Evolutionary conservation across 139 green algal genomes (phyloP), one percentile per base, ranked within the genome.

Genomic region (Volvox africanus): DNA sequence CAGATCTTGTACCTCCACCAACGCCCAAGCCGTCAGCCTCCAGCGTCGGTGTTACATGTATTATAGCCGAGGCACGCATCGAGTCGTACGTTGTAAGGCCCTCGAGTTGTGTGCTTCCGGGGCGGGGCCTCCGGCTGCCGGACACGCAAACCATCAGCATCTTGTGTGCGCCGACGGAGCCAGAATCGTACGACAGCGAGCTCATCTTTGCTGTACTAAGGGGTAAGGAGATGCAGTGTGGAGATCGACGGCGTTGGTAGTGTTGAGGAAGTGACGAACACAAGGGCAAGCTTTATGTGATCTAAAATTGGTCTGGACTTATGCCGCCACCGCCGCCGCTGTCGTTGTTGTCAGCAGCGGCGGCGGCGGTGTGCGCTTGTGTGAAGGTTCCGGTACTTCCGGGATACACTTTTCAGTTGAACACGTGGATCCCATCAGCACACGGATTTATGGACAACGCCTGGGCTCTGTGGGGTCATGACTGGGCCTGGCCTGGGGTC

Each of bases 261-360:
- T 36, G 90, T 90, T 22, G 80, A 93, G 24, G 93, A 95, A 86
- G 89, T 33, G 91, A 93, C 73, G 93, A 95, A 88, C 86, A 93
- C 65, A 91, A 92, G 80, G 50, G 87, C 26, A 50, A 81, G 65
- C 86, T 94, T 36, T 92, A 61, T 69, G 82, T 92, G 13, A 80
- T 93, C 0, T 93, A 50, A 82, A n/a, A 1, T 30, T 14, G 44
- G 44, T 55, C 44, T 55, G 44, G 44, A 55, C 44, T 9, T 55
- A 55, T 9, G 44, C 5, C 44, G 5, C 44, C 44, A 9, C 9
- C 44, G 44, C 9, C 9, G 44, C 44, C 5, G 44, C 44, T 14
- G 44, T 9, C 9, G 73, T 3, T 26, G 68, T 3, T 12, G 24
- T 9, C 44, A n/a, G 44, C 9, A 55, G 44, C 44, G 9, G 44